These are phyloP conservation scores for Trichoderma semiorbis DNA, from an alignment of 2,329 filamentous ascomycete genomes.

Conservation along the genomic window DNA sequence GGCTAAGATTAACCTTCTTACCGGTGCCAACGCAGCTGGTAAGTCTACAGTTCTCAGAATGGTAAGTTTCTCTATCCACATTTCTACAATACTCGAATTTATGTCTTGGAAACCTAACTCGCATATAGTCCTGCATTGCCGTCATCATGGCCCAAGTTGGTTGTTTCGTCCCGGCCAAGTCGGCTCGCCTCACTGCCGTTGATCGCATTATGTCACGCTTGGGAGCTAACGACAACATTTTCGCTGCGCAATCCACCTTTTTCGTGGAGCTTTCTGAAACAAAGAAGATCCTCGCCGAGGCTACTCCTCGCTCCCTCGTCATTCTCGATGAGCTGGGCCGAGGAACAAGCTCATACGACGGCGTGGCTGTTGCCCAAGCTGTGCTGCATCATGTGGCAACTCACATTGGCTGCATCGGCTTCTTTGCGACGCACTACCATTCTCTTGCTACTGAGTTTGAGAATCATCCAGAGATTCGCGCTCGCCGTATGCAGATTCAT, in stretches of 20 bases:
- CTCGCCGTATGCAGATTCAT: slow-evolving; percentile 89
- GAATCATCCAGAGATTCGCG: slow-evolving; percentile 78
- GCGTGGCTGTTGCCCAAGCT: slow-evolving; percentile 92
- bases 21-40: slow-evolving; percentile 93
- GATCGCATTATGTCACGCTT: slow-evolving; percentile 99
- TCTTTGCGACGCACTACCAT: slow-evolving; percentile 98
- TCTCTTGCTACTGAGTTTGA: slow-evolving; percentile 89
- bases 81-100: not conserved
- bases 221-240: slow-evolving; percentile 98
- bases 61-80: slow-evolving; percentile 50
- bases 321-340: slow-evolving; percentile 96
- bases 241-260: slow-evolving; percentile 95
- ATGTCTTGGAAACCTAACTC: slow-evolving; percentile 24
- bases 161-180: slow-evolving; percentile 81
- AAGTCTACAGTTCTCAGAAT: slow-evolving; percentile 96
- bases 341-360: slow-evolving; percentile 92
- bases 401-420: slow-evolving; percentile 88
- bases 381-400: slow-evolving; percentile 95
- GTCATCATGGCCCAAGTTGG: slow-evolving; percentile 98
- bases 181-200: slow-evolving; percentile 80
- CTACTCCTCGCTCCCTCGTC: slow-evolving; percentile 87
- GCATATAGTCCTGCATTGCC: slow-evolving; percentile 74
- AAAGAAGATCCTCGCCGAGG: slow-evolving; percentile 94
- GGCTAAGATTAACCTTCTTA: slow-evolving; percentile 85
- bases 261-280: slow-evolving; percentile 97